These are phyloP conservation scores for Fusarium sp. DNA, from an alignment of 2,329 filamentous ascomycete genomes.

Conservation along the genomic window DNA sequence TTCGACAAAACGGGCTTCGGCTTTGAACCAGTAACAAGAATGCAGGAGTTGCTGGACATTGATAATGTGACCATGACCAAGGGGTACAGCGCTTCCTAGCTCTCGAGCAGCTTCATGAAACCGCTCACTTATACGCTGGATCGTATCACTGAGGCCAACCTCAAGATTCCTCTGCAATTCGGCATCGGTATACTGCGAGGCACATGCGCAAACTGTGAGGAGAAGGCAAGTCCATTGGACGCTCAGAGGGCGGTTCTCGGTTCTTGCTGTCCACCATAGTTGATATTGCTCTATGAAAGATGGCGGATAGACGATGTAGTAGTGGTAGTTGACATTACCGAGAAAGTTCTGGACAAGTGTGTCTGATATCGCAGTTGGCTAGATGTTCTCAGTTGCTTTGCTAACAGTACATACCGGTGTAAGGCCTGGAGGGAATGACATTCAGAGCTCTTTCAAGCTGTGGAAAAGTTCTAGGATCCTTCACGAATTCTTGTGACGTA, in stretches of 20 bases:
- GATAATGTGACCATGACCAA: slow-evolving; percentile 49
- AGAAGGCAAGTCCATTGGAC: slow-evolving; percentile 55
- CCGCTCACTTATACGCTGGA: slow-evolving; percentile 47
- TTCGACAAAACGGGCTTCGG: slow-evolving; percentile 52
- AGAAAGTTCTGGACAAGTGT: slow-evolving; percentile 54
- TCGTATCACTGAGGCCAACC: slow-evolving; percentile 46
- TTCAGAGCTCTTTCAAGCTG: slow-evolving; percentile 50
- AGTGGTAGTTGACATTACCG: slow-evolving; percentile 53
- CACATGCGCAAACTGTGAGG: slow-evolving; percentile 54
- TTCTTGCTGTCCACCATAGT: slow-evolving; percentile 50
- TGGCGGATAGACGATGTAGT: slow-evolving; percentile 54
- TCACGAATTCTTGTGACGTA: slow-evolving; percentile 38
- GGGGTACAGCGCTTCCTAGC: slow-evolving; percentile 49
- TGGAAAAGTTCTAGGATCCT: slow-evolving; percentile 41
- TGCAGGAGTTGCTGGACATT: slow-evolving; percentile 53
- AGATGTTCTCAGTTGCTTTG: not conserved
- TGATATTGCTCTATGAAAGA: slow-evolving; percentile 53
- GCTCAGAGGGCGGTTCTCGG: slow-evolving; percentile 47
- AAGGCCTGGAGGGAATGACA: slow-evolving; percentile 50
- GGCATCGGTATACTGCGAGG: slow-evolving; percentile 49
- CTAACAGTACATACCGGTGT: slow-evolving; percentile 47
- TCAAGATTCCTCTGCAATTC: slow-evolving; percentile 49
- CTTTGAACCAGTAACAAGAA: slow-evolving; percentile 54
- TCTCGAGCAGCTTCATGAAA: slow-evolving; percentile 52
- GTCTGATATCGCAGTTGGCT: slow-evolving; percentile 44